These are phyloP conservation scores for Aspergillus sclerotioniger DNA, from an alignment of 495 filamentous ascomycete species.

Conservation along the genomic window DNA sequence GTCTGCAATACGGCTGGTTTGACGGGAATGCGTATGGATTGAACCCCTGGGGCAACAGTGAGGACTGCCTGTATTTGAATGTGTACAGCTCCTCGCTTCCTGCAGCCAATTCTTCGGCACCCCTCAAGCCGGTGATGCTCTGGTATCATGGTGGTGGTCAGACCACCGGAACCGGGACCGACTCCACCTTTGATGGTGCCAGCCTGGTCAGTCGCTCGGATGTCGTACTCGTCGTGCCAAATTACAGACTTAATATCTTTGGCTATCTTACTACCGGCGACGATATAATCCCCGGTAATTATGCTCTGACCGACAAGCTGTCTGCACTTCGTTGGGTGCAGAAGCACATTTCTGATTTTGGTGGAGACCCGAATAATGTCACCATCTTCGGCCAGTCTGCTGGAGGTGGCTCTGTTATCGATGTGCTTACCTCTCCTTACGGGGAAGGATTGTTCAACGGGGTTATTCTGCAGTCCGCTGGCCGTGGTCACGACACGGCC, in stretches of 20 bases:
- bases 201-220: background rate
- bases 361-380: background rate
- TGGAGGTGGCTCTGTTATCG: background rate
- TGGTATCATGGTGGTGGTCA: background rate
- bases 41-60: background rate
- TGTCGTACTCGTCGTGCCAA: background rate
- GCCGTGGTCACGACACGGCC: background rate
- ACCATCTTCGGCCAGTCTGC: background rate
- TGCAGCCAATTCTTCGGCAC: background rate
- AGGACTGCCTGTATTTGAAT: background rate
- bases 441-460: background rate
- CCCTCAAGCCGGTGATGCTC: background rate
- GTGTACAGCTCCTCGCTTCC: background rate
- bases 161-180: background rate
- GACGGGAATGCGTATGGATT: background rate
- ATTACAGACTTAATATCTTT: background rate
- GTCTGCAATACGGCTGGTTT: background rate
- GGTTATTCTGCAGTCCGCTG: background rate
- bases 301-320: background rate
- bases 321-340: background rate
- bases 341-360: background rate
- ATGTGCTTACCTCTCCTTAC: background rate
- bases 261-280: background rate
- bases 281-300: background rate
- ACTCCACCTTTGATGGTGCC: background rate